Percentiles rank a stretch among this genome's conserved stretches.
Evolutionary conservation across 2,329 filamentous ascomycete species (phyloP).

Genomic region (Herpotrichia juniperi): DNA sequence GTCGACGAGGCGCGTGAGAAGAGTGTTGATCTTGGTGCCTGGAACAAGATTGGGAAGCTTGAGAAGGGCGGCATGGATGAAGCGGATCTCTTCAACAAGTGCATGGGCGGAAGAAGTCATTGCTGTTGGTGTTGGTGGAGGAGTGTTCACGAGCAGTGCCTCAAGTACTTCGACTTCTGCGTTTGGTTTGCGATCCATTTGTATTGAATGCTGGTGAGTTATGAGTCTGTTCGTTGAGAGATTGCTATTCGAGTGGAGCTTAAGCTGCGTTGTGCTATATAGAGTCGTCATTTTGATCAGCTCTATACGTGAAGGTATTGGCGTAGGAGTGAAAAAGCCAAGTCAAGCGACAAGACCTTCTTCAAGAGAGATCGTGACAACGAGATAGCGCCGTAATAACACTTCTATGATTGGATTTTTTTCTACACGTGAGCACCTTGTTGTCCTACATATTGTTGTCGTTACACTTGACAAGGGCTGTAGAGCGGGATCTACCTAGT

Average conservation of each 20-base stretch:
- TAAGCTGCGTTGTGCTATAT: not conserved
- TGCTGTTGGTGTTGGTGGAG: conserved; percentile 30
- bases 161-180: not conserved
- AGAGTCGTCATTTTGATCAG: not conserved
- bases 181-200: not conserved
- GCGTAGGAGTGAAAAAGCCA: not conserved
- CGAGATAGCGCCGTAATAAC: not conserved
- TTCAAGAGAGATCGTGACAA: not conserved
- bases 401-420: not conserved
- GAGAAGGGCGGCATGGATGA: conserved; percentile 22
- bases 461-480: not conserved
- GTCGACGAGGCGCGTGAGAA: conserved; percentile 46
- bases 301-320: not conserved
- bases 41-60: conserved; percentile 36
- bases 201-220: not conserved
- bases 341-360: not conserved
- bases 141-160: conserved; percentile 10
- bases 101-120: conserved; percentile 21
- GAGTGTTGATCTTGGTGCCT: conserved; percentile 34
- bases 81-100: conserved; percentile 25
- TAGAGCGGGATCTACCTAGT: not conserved
- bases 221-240: not conserved
- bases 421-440: conserved; percentile 1
- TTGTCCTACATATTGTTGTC: not conserved
- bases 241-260: not conserved